Evolutionary conservation across 257 asterid species (phyloP), one percentile per base, ranked within the genome.

Genomic region (Solanum sejunctum): DNA sequence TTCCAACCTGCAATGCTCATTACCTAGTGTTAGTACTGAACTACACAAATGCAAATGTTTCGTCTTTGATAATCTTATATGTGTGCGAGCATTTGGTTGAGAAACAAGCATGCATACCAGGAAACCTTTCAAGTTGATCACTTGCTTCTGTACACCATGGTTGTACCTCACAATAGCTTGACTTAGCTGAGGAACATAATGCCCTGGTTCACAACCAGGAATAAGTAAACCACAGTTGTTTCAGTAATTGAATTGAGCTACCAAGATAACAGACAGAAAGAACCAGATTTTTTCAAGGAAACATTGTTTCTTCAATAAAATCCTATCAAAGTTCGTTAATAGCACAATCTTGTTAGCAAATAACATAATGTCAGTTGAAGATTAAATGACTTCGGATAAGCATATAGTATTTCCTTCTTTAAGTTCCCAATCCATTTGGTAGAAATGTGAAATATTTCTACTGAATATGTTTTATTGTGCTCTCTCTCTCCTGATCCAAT

Each of bases 101-200:
- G 6, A 61, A 56, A 9, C 10, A 73, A 20, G 54, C 0, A 61
- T 47, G 15, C 86, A 52, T 95, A 95, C 99, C 98, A 97, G 91
- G 92, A 95, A 95, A 84, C 99, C 99, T 91, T 93, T 94, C 63
- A 95, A 87, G 80, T 93, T 97, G 91, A 97, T 97, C 80, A 83
- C 84, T 26, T 85, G 79, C 81, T 90, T 89, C 85, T 89, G 90
- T 64, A 83, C 84, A 84, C 85, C 91, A 10, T 63, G 55, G 87
- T 95, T 97, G 94, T 95, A 86, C 88, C 89, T 85, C 86, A 94
- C 95, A 49, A 97, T 91, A 77, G 97, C 96, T 89, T 93, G 97
- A 92, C 97, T 93, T 85, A 97, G 91, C 88, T 97, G 98, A 89
- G 98, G 99, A 90, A 93, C 97, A 88, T 97, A 95, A 86, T 97